A percentile compares a stretch with the other conserved stretches of the same genome.
Evolutionary conservation across 805 yeast species (phyloP).

Genomic region (Spathaspora arborariae): DNA sequence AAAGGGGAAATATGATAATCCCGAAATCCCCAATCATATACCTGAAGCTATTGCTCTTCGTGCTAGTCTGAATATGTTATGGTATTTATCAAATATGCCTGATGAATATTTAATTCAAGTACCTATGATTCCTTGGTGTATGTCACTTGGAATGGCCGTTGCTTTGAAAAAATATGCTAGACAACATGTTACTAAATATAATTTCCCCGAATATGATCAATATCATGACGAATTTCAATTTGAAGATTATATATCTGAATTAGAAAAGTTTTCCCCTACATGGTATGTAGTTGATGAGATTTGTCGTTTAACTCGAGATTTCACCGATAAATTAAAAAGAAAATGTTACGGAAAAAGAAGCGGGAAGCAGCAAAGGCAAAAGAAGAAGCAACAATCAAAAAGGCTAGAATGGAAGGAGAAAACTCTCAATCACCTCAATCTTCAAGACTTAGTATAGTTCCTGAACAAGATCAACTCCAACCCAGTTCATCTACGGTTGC

Average conservation of each 20-base stretch:
- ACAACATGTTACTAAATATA: not conserved
- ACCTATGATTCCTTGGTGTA: constrained; percentile 25
- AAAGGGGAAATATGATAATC: constrained; percentile 23
- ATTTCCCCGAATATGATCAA: constrained; percentile 5
- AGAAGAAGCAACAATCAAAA: not conserved
- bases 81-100: constrained; percentile 18
- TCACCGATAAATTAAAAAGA: constrained; percentile 14
- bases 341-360: constrained; percentile 2
- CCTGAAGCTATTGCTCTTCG: constrained; percentile 20
- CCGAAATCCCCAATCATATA: constrained; percentile 15
- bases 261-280: constrained; percentile 17
- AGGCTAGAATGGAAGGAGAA: not conserved
- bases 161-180: constrained; percentile 18
- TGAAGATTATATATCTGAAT: constrained; percentile 16
- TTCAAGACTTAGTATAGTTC: not conserved
- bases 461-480: not conserved
- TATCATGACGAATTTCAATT: constrained; percentile 11
- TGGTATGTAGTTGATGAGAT: constrained; percentile 31
- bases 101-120: constrained; percentile 18
- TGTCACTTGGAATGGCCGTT: constrained; percentile 23
- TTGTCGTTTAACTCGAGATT: constrained; percentile 18
- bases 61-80: constrained; percentile 25
- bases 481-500: not conserved
- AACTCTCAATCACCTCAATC: not conserved
- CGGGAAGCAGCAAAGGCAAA: not conserved